These are phyloP conservation scores for Xerocomus amazonicus DNA, from an alignment of 1,284 basidiomycete species.

Conservation along the genomic window DNA sequence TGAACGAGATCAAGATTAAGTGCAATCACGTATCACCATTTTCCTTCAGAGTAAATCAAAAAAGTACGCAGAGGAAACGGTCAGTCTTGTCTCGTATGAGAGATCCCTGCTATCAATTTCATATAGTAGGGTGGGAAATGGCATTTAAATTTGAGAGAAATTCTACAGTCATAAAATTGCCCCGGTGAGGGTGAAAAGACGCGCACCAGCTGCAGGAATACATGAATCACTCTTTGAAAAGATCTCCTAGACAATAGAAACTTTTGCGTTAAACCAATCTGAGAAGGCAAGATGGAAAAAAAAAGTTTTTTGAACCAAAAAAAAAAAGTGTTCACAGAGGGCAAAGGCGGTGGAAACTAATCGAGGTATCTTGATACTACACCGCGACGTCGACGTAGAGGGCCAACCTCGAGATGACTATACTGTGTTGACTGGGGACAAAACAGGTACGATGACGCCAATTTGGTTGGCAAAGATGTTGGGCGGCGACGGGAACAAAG, in stretches of 20 bases:
- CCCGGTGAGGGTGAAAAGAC: neutral
- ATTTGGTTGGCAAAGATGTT: neutral
- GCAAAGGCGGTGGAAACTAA: neutral
- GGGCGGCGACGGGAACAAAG: neutral
- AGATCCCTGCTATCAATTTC: neutral
- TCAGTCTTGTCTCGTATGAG: neutral
- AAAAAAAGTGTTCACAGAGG: neutral
- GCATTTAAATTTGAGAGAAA: neutral
- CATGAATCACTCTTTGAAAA: neutral
- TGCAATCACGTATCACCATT: neutral
- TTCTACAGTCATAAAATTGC: neutral
- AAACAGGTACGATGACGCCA: too few relatives aligned
- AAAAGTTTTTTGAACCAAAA: neutral
- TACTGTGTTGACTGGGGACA: neutral
- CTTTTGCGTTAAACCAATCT: neutral
- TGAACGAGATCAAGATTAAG: neutral
- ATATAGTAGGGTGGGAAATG: constrained; percentile 9
- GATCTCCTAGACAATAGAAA: neutral
- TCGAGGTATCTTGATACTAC: neutral
- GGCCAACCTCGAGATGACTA: constrained; percentile 2
- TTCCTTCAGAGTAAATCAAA: neutral
- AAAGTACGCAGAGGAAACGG: neutral
- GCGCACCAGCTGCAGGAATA: neutral
- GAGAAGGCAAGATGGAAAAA: neutral
- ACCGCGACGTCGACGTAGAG: neutral